Evolutionary conservation across 768 basidiomycete genomes (phyloP).

Genomic region (Suillus spraguei): DNA sequence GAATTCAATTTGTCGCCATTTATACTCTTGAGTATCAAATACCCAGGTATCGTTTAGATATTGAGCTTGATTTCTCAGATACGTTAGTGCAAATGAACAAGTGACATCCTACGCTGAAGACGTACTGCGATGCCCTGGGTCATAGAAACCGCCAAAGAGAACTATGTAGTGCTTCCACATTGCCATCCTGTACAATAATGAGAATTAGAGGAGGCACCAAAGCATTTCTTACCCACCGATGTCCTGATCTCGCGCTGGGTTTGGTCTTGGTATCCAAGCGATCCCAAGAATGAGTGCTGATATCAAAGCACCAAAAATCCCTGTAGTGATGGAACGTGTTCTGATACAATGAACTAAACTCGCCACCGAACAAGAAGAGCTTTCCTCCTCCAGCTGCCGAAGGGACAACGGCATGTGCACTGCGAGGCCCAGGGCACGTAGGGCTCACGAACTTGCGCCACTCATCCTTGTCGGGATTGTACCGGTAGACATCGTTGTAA

Average conservation of each 20-base stretch:
- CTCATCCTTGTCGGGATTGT: constrained; percentile 89
- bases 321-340: constrained; percentile 87
- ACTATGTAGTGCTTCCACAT: constrained; percentile 88
- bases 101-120: not conserved
- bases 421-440: constrained; percentile 85
- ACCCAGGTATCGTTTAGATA: constrained; percentile 86
- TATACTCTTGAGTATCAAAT: constrained; percentile 85
- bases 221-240: constrained; percentile 52
- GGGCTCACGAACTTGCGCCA: constrained; percentile 87
- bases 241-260: constrained; percentile 82
- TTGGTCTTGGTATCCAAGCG: constrained; percentile 83
- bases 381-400: constrained; percentile 83
- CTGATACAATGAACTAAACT: constrained; percentile 83
- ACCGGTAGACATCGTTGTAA: constrained; percentile 87
- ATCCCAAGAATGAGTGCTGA: constrained; percentile 81
- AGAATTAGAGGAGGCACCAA: not conserved
- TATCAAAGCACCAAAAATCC: constrained; percentile 88
- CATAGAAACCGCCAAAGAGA: constrained; percentile 90
- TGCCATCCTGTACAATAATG: constrained; percentile 62
- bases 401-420: constrained; percentile 81
- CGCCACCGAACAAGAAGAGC: constrained; percentile 84
- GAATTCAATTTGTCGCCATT: constrained; percentile 80
- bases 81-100: not conserved
- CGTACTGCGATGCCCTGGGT: constrained; percentile 81
- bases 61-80: constrained; percentile 48